Percentiles rank a stretch among this genome's conserved stretches.
phyloP scores from a whole-genome alignment of 2,329 filamentous ascomycete species.

The Venturia pyrina region DNA sequence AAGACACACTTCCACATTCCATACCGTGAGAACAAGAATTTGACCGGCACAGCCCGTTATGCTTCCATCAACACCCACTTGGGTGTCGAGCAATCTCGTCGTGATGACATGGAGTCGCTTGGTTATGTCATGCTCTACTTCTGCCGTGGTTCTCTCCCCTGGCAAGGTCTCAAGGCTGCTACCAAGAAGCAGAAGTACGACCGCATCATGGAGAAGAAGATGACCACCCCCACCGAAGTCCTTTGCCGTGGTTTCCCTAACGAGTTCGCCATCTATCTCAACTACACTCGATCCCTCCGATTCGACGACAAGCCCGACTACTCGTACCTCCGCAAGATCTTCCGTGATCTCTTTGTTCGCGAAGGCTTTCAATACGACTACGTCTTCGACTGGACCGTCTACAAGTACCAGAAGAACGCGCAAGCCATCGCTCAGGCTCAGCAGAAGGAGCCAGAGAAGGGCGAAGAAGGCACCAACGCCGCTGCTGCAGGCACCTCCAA shows the following conservation, averaged over 20 bases:
- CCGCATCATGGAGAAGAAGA: slow-evolving; percentile 99
- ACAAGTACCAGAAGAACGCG: slow-evolving; percentile 99
- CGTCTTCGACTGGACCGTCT: slow-evolving; percentile 99
- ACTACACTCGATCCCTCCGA: slow-evolving; percentile 96
- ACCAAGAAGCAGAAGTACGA: slow-evolving; percentile 99
- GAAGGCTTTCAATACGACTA: slow-evolving; percentile 99
- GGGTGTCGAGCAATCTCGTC: slow-evolving; percentile 95
- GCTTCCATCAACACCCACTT: slow-evolving; percentile 98
- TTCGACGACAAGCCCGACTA: slow-evolving; percentile 99
- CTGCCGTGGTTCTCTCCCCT: slow-evolving; percentile 95
- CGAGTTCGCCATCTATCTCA: slow-evolving; percentile 98
- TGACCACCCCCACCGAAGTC: slow-evolving; percentile 97
- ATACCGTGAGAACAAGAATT: slow-evolving; percentile 99
- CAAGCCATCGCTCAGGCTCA: slow-evolving; percentile 81
- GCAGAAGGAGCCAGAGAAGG: slow-evolving; percentile 54
- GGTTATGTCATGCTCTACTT: slow-evolving; percentile 99
- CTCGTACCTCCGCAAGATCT: slow-evolving; percentile 99
- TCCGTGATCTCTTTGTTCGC: slow-evolving; percentile 97
- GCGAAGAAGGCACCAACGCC: slow-evolving; percentile 9
- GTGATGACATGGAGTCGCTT: slow-evolving; percentile 98
- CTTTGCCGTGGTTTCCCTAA: slow-evolving; percentile 98
- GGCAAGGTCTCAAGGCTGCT: slow-evolving; percentile 96
- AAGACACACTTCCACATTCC: slow-evolving; percentile 99
- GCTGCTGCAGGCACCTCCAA: slow-evolving; percentile 3
- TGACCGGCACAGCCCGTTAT: slow-evolving; percentile 97